Base-by-base conservation (phyloP, 2,329 filamentous ascomycete genomes). In the Zalaria sp. region DNA sequence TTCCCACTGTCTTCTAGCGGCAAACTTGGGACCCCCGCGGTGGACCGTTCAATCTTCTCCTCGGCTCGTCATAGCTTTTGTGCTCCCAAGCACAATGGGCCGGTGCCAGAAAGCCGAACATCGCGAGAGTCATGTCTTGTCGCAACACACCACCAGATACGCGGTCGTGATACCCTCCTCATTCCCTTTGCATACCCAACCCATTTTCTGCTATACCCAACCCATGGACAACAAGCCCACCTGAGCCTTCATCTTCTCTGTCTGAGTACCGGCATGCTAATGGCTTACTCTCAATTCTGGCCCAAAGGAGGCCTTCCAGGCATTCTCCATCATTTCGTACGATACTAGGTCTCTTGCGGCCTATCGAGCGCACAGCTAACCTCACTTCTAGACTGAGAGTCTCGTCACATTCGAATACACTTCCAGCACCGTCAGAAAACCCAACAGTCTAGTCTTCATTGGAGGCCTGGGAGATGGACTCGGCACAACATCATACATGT, bases 371-470 rank as follows among this genome's bases (percentile, higher is more conserved):
- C 32, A 8, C 26, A 35, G 27, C 40, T 40, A 10, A 38, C 36
- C 5, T 6, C 25, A 8, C 44, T 5, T 28, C 25, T 46, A 64
- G 61, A 61, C 61, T 10, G 62, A 64, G 44, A 58, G 53, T 3
- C 55, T 64, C 18, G 56, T 60, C 9, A 49, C 52, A 50, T 65
- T 64, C 45, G 62, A 65, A 45, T 64, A 62, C 43, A 57, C 57
- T 5, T 53, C 57, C 25, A 48, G 41, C 35, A 45, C 43, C 26
- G 37, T 45, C 27, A 51, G 47, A 40, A 53, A 53, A 35, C 51
- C 51, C n/a, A 45, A 55, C 40, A 50, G 43, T 34, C 44, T 54
- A 11, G 46, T 54, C 25, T 54, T 54, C 42, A 41, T 54, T 9
- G 52, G 52, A 34, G 52, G 52, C 5, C 37, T 54, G 9, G 51